Evolutionary conservation across 176 grass and related monocot genomes (phyloP).

Genomic region (Bromus sterilis): DNA sequence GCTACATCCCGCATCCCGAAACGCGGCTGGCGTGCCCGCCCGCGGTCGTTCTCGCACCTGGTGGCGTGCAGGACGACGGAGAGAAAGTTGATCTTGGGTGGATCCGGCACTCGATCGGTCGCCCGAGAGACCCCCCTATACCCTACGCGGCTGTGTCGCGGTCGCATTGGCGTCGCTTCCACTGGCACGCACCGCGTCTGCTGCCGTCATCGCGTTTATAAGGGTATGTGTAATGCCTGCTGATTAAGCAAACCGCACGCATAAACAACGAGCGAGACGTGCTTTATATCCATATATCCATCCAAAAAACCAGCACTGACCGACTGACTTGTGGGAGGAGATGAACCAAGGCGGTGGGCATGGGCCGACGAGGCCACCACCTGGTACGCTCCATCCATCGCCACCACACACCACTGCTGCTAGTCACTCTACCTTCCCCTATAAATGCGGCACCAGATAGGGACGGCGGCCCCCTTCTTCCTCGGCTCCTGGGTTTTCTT

Average conservation of each 20-base stretch:
- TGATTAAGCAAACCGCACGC: not conserved
- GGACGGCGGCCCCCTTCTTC: not conserved
- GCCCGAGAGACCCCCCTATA: not conserved
- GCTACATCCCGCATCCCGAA: no score
- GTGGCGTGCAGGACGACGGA: no score
- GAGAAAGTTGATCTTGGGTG: not conserved
- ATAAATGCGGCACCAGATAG: slow-evolving; percentile 30
- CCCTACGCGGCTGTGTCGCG: not conserved
- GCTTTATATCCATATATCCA: not conserved
- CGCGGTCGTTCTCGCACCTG: not conserved
- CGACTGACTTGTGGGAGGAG: no score
- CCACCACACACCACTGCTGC: no score
- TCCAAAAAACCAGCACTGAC: not conserved
- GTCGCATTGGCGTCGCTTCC: not conserved
- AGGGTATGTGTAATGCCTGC: not conserved
- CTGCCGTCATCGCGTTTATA: not conserved
- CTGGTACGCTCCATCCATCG: not conserved
- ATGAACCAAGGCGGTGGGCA: not conserved
- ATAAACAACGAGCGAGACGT: not conserved
- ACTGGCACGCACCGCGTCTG: not conserved
- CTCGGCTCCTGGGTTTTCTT: slow-evolving; percentile 18
- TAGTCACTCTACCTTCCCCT: not conserved
- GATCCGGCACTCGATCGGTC: not conserved
- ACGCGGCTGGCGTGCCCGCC: not conserved
- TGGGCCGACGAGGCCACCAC: not conserved